phyloP scores from a whole-genome alignment of 805 yeast species.

The Debaryomyces tyrocola region DNA sequence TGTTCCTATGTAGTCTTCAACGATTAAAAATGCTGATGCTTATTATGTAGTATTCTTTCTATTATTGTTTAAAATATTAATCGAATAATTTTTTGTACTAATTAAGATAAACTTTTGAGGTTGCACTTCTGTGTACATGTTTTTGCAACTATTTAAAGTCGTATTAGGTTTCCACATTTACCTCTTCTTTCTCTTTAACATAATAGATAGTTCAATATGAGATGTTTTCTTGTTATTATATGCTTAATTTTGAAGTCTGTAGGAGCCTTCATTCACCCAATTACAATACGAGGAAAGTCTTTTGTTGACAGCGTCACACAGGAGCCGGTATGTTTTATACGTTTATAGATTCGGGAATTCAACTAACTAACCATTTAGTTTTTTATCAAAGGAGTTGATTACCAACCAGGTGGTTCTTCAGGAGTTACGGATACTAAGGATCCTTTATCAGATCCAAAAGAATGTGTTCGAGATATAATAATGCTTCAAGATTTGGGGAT shows the following conservation, averaged over 20 bases:
- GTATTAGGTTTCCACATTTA: too few species aligned
- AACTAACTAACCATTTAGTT: conserved; percentile 45
- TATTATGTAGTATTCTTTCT: too few species aligned
- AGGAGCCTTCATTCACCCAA: conserved; percentile 55
- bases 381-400: conserved; percentile 83
- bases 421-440: conserved; percentile 59
- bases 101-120: background rate
- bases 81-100: too few species aligned
- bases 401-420: conserved; percentile 95
- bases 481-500: conserved; percentile 83
- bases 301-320: conserved; percentile 75
- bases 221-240: background rate
- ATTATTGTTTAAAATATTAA: too few species aligned
- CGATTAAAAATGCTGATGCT: too few species aligned
- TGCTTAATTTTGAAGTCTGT: background rate
- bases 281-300: conserved; percentile 64
- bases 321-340: conserved; percentile 55
- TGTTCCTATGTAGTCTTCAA: too few species aligned
- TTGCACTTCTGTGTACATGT: conserved; percentile 2
- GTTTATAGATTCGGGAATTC: background rate
- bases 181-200: too few species aligned
- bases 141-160: conserved; percentile 1
- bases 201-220: too few species aligned
- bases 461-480: conserved; percentile 79
- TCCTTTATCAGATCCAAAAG: conserved; percentile 70